phyloP scores from a whole-genome alignment of 108 stramenopile species.

The Pseudonitzschia delicatissima region DNA sequence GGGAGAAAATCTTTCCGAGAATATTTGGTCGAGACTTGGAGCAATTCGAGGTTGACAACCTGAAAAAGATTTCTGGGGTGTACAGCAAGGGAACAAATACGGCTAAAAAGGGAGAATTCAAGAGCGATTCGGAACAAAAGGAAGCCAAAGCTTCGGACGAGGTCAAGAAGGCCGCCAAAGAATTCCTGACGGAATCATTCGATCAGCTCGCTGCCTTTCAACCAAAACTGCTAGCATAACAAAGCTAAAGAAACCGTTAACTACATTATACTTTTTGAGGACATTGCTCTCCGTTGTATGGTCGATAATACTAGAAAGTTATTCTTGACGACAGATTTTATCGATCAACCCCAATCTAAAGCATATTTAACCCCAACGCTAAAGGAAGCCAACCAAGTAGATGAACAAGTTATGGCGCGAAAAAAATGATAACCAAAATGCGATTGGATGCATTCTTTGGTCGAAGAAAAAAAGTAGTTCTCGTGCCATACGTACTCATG shows the following conservation, averaged over 20 bases:
- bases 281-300: not conserved
- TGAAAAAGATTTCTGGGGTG: constrained; percentile 44
- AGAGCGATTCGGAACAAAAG: constrained; percentile 67
- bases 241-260: no score
- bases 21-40: constrained; percentile 56
- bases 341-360: no score
- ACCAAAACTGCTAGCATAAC: constrained; percentile 5
- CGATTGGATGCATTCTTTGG: no score
- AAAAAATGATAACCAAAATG: no score
- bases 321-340: no score
- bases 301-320: no score
- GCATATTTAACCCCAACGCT: no score
- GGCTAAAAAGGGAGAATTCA: constrained; percentile 39
- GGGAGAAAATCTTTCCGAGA: constrained; percentile 40
- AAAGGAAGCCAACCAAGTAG: no score
- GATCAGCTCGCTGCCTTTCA: constrained; percentile 35
- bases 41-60: constrained; percentile 52
- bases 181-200: constrained; percentile 57
- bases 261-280: not conserved
- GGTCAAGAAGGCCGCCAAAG: constrained; percentile 51
- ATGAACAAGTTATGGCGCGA: no score
- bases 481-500: no score
- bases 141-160: constrained; percentile 46
- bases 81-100: constrained; percentile 71
- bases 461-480: no score